A percentile compares a stretch with the other conserved stretches of the same genome.
Conservation (phyloP, 352 stramenopile genomes). For the Globisporangium mamillatum region DNA sequence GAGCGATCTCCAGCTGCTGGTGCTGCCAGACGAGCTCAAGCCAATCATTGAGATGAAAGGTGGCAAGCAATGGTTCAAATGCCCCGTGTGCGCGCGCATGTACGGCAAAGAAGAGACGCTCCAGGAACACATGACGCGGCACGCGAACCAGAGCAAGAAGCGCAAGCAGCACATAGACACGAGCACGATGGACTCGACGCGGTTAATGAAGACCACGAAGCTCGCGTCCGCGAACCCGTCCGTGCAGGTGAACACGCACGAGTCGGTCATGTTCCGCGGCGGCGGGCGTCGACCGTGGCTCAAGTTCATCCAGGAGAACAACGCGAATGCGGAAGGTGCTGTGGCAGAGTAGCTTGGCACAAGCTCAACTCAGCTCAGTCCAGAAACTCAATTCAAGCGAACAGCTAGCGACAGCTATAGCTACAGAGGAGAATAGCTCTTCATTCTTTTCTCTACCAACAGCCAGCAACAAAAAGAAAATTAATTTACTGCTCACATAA, state of each 20-base stretch:
- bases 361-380: not conserved
- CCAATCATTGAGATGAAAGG: constrained; percentile 76
- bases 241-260: constrained; percentile 86
- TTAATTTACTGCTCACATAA: constrained; percentile 24
- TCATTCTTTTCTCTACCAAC: not conserved
- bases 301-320: constrained; percentile 57
- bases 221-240: constrained; percentile 84
- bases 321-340: constrained; percentile 19
- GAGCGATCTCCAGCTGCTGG: constrained; percentile 56
- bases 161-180: constrained; percentile 85
- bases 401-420: not conserved
- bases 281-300: constrained; percentile 73
- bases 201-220: constrained; percentile 72
- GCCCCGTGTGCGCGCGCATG: constrained; percentile 70
- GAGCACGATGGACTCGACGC: constrained; percentile 75
- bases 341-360: constrained; percentile 8
- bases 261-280: constrained; percentile 82
- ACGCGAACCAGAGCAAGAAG: constrained; percentile 87
- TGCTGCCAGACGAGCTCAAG: constrained; percentile 57
- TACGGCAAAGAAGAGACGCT: constrained; percentile 78
- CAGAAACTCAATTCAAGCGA: not conserved
- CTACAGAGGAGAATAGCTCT: not conserved
- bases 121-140: constrained; percentile 75
- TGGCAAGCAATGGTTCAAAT: constrained; percentile 87
- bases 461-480: constrained; percentile 3